Conservation (phyloP, 257 asterid genomes). For the Solanum piurae region DNA sequence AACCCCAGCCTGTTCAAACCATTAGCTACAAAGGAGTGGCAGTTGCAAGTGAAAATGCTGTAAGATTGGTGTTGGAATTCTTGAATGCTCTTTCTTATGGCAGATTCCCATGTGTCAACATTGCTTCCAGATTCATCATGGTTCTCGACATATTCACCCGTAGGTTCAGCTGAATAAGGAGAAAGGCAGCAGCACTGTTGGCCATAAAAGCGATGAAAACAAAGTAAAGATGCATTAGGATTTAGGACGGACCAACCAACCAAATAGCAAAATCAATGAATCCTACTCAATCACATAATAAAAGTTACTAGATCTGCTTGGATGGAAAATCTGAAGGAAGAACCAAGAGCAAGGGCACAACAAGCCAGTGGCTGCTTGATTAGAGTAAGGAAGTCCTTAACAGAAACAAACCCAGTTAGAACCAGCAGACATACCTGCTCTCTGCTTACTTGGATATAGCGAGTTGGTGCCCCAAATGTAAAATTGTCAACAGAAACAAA, state of each 20-base stretch:
- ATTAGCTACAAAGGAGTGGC: constrained; percentile 93
- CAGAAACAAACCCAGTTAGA: background rate
- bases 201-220: background rate
- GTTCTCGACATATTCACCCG: constrained; percentile 18
- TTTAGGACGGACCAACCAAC: background rate
- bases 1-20: constrained; percentile 72
- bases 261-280: background rate
- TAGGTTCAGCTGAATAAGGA: constrained; percentile 20
- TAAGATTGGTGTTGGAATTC: constrained; percentile 86
- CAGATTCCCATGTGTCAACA: constrained; percentile 57
- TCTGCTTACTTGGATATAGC: constrained; percentile 57
- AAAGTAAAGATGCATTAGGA: background rate
- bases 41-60: constrained; percentile 87
- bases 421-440: constrained; percentile 45
- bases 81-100: constrained; percentile 58
- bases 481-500: constrained; percentile 83
- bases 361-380: background rate
- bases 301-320: background rate
- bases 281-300: background rate
- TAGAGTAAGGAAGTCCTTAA: background rate
- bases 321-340: background rate
- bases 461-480: constrained; percentile 76
- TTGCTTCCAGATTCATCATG: constrained; percentile 24
- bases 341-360: background rate
- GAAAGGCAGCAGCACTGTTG: constrained; percentile 57